Percentiles rank a stretch among this genome's conserved stretches.
phyloP scores from a whole-genome alignment of 805 yeast species.

The Wickerhamomyces rabaulensis region DNA sequence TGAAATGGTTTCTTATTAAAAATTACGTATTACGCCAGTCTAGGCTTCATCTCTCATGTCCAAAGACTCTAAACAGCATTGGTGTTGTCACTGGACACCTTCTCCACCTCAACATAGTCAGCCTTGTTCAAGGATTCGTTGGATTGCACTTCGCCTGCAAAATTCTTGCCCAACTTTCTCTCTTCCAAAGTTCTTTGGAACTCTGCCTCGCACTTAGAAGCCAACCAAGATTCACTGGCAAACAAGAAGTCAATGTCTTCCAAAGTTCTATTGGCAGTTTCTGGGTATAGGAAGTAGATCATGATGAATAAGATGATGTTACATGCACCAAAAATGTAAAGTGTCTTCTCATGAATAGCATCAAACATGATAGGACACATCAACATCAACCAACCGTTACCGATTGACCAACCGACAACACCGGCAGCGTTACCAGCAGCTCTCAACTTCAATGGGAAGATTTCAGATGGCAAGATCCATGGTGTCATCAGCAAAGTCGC shows the following conservation, averaged over 20 bases:
- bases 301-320: background rate
- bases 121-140: background rate
- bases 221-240: background rate
- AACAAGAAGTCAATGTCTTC: constrained; percentile 3
- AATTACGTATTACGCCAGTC: too few relatives aligned
- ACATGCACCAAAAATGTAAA: constrained; percentile 2
- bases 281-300: constrained; percentile 1
- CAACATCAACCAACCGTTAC: constrained; percentile 3
- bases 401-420: constrained; percentile 3
- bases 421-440: constrained; percentile 3
- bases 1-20: too few relatives aligned
- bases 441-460: constrained; percentile 2
- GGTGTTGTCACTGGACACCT: background rate
- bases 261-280: constrained; percentile 1
- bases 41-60: too few relatives aligned
- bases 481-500: constrained; percentile 2
- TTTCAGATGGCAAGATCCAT: constrained; percentile 2
- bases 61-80: too few relatives aligned
- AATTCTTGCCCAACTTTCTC: background rate
- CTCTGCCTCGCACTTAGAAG: background rate
- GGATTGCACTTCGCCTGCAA: background rate
- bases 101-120: background rate
- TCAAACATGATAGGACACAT: constrained; percentile 3
- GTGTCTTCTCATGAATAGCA: constrained; percentile 1
- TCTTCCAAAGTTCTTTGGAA: background rate